phyloP scores from a whole-genome alignment of 2,329 filamentous ascomycete genomes.

The Cryoendolithus antarcticus region DNA sequence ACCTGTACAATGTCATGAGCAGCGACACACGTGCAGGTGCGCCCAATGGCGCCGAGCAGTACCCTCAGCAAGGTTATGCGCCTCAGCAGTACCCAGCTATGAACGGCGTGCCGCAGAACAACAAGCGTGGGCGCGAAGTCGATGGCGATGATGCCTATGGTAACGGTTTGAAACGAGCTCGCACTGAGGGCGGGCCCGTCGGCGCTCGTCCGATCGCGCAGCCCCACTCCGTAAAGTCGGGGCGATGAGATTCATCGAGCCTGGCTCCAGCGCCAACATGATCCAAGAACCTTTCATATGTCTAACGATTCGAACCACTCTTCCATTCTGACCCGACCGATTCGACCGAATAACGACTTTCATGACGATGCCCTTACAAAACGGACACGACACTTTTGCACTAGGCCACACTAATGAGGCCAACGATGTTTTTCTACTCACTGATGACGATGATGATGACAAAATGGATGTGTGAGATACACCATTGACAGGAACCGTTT shows the following conservation, averaged over 20 bases:
- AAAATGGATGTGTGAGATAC: too few relatives aligned
- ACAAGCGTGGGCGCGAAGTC: constrained; percentile 49
- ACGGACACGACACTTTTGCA: too few relatives aligned
- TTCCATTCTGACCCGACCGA: too few relatives aligned
- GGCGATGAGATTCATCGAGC: constrained; percentile 2
- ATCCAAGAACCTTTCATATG: too few relatives aligned
- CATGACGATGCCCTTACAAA: too few relatives aligned
- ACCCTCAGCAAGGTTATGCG: constrained; percentile 53
- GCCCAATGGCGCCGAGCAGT: constrained; percentile 36
- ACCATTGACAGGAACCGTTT: too few relatives aligned
- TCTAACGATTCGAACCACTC: too few relatives aligned
- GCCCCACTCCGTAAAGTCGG: constrained; percentile 19
- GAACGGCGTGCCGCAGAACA: constrained; percentile 49
- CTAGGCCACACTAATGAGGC: too few relatives aligned
- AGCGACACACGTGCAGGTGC: constrained; percentile 51
- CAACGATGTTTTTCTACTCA: too few relatives aligned
- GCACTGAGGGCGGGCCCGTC: constrained; percentile 40
- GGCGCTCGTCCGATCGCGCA: constrained; percentile 19
- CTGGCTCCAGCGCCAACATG: background rate
- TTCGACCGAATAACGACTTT: too few relatives aligned
- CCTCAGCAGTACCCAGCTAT: constrained; percentile 40
- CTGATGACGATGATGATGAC: too few relatives aligned
- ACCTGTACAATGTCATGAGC: constrained; percentile 79
- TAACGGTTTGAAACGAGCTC: constrained; percentile 60
- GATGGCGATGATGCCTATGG: constrained; percentile 54